Conservation (phyloP, 169 alveolate species). For the Ichthyophthirius multifiliis region DNA sequence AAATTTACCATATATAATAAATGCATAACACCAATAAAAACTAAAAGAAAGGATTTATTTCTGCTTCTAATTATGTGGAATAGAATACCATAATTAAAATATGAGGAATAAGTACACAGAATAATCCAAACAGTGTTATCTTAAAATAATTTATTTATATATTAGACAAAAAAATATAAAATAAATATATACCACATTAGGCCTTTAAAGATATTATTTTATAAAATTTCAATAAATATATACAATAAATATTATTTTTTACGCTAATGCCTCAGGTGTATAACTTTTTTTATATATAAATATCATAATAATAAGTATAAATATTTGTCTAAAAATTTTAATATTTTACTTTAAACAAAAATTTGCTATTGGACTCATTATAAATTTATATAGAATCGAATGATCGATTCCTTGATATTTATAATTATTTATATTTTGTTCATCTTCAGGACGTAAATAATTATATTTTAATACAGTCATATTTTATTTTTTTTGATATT, state of each 20-base stretch:
- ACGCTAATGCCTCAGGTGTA: constrained; percentile 11
- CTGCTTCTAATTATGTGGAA: neutral
- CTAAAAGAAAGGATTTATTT: neutral
- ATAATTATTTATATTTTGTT: too few relatives aligned
- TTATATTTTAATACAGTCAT: too few relatives aligned
- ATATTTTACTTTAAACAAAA: neutral
- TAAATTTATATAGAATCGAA: neutral
- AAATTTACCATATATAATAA: neutral
- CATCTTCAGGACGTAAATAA: too few relatives aligned
- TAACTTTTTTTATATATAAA: neutral
- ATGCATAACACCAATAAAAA: neutral
- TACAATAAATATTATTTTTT: neutral
- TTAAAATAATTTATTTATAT: neutral
- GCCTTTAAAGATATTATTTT: neutral
- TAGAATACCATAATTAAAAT: neutral
- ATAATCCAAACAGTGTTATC: constrained; percentile 8
- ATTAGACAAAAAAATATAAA: neutral
- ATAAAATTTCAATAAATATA: neutral
- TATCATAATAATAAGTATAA: neutral
- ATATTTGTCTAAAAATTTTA: neutral
- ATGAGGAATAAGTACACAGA: neutral
- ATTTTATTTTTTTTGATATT: too few relatives aligned
- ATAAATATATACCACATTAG: neutral
- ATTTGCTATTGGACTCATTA: constrained; percentile 3
- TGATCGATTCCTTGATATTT: constrained; percentile 6